Conservation (phyloP, 2,329 filamentous ascomycete species). For the Hymenoscyphus repandus region DNA sequence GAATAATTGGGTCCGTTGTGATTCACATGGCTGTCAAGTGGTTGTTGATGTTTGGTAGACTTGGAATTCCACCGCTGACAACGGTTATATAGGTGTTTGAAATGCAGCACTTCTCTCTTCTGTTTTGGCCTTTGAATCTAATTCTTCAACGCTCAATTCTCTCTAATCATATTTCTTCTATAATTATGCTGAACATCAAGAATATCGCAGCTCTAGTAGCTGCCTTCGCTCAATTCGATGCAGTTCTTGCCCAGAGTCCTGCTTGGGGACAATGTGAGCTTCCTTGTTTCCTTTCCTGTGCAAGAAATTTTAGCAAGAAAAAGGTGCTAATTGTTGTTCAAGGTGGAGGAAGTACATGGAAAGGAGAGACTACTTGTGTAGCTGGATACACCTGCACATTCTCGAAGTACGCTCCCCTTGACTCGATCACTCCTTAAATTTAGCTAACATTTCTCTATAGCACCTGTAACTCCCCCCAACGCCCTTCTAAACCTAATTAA, state of each 20-base stretch:
- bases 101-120: too few relatives aligned
- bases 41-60: not conserved
- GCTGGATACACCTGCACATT: slow-evolving; percentile 27
- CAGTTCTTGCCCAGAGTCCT: slow-evolving; percentile 14
- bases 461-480: not conserved
- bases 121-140: not conserved
- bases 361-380: slow-evolving; percentile 28
- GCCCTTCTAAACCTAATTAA: not conserved
- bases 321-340: not conserved
- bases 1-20: too few relatives aligned
- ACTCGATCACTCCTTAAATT: not conserved
- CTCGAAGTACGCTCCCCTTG: slow-evolving; percentile 15
- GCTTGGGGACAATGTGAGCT: slow-evolving; percentile 20
- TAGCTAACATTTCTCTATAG: slow-evolving; percentile 1
- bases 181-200: slow-evolving; percentile 18
- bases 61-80: not conserved
- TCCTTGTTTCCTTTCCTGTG: not conserved
- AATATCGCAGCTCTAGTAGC: slow-evolving; percentile 18
- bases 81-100: too few relatives aligned
- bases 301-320: too few relatives aligned
- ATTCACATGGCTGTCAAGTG: too few relatives aligned
- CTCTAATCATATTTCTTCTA: not conserved
- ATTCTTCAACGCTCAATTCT: too few relatives aligned
- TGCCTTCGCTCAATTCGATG: slow-evolving; percentile 16
- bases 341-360: slow-evolving; percentile 30